These are phyloP conservation scores for Fusarium austroafricanum DNA, from an alignment of 2,329 filamentous ascomycete species.

Conservation along the genomic window DNA sequence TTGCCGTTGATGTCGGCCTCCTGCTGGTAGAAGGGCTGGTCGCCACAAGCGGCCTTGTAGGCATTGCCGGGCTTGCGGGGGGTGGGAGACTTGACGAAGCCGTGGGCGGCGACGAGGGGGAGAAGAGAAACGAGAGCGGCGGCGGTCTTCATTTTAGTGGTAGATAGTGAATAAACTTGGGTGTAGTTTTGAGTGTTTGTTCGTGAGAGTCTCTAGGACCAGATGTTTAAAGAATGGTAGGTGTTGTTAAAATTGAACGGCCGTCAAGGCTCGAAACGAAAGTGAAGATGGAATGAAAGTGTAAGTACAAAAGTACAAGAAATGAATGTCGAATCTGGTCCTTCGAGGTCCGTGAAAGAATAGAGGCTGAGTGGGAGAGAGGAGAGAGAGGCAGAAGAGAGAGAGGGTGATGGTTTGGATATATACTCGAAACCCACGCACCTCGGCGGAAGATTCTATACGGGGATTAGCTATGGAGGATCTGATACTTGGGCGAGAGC, in stretches of 20 bases:
- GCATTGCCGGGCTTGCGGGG: conserved; percentile 57
- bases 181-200: conserved; percentile 7
- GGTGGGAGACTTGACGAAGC: conserved; percentile 56
- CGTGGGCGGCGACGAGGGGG: conserved; percentile 56
- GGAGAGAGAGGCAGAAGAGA: neutral
- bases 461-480: conserved; percentile 32
- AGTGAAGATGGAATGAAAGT: conserved; percentile 44
- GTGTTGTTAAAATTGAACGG: conserved; percentile 39
- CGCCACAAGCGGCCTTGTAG: conserved; percentile 58
- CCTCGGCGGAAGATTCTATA: conserved; percentile 30
- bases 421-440: conserved; percentile 32
- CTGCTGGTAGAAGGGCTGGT: conserved; percentile 53
- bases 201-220: conserved; percentile 45
- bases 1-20: conserved; percentile 53
- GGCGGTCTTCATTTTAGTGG: conserved; percentile 41
- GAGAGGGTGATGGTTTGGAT: conserved; percentile 34
- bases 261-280: conserved; percentile 49
- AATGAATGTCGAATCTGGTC: conserved; percentile 49
- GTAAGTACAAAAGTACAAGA: conserved; percentile 45
- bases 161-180: neutral
- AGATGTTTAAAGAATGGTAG: conserved; percentile 43
- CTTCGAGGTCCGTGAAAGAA: conserved; percentile 48
- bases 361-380: conserved; percentile 39
- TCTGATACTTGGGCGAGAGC: conserved; percentile 28
- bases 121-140: conserved; percentile 42